These are phyloP conservation scores for Colletotrichum truncatum DNA, from an alignment of 2,329 filamentous ascomycete genomes.

Conservation along the genomic window DNA sequence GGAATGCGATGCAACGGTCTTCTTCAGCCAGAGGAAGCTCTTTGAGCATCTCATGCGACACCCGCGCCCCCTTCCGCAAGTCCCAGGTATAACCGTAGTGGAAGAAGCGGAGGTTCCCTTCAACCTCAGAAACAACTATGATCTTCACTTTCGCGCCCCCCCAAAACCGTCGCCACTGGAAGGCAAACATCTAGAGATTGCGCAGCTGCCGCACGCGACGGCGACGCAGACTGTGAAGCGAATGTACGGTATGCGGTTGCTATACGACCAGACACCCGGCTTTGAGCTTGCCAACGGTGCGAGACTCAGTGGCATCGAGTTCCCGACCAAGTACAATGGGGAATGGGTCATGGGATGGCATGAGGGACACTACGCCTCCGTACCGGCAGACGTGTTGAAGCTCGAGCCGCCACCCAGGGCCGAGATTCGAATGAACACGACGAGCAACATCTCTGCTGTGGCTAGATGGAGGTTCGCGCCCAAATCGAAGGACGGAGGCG, in stretches of 20 bases:
- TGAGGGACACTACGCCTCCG: conserved; percentile 59
- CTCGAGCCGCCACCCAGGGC: conserved; percentile 55
- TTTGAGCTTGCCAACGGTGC: conserved; percentile 59
- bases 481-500: conserved; percentile 48
- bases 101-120: conserved; percentile 52
- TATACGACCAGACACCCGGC: conserved; percentile 54
- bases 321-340: conserved; percentile 59
- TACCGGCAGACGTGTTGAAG: conserved; percentile 58
- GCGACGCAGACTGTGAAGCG: conserved; percentile 57
- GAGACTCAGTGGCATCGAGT: conserved; percentile 59
- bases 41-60: conserved; percentile 64
- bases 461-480: conserved; percentile 63
- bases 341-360: conserved; percentile 69
- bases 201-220: conserved; percentile 52
- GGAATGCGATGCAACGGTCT: conserved; percentile 65
- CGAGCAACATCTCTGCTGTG: conserved; percentile 57
- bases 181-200: conserved; percentile 50
- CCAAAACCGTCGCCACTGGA: conserved; percentile 51
- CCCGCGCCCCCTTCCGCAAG: conserved; percentile 59
- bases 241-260: conserved; percentile 55
- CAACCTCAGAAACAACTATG: conserved; percentile 58
- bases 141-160: conserved; percentile 57
- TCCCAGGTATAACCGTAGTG: conserved; percentile 59
- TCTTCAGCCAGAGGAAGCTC: conserved; percentile 61
- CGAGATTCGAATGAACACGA: conserved; percentile 56